Evolutionary conservation across 768 basidiomycete species (phyloP).

Genomic region (Rhodotorula babjevae): DNA sequence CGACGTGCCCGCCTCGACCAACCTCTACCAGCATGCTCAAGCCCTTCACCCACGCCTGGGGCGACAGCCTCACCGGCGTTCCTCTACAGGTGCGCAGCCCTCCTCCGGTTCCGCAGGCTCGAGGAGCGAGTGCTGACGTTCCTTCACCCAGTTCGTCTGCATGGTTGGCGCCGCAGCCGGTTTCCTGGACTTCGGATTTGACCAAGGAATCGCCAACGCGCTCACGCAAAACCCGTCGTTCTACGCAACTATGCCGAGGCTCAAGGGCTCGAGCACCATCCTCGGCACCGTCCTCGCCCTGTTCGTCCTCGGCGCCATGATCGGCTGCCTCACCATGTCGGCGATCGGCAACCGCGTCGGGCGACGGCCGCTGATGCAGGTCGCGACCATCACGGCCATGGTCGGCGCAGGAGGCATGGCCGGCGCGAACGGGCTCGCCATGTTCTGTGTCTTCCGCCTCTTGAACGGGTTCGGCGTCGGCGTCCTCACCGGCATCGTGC

Average conservation of each 20-base stretch:
- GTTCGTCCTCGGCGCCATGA: constrained; percentile 34
- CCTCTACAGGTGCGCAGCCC: constrained; percentile 19
- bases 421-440: constrained; percentile 28
- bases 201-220: constrained; percentile 35
- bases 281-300: constrained; percentile 28
- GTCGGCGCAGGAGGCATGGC: constrained; percentile 31
- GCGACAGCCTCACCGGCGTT: background rate
- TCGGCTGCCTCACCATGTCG: constrained; percentile 26
- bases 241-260: background rate
- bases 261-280: background rate
- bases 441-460: constrained; percentile 35
- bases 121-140: background rate
- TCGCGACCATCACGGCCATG: constrained; percentile 14
- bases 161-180: constrained; percentile 13
- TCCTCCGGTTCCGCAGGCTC: background rate
- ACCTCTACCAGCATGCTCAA: background rate
- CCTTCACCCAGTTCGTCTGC: background rate
- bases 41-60: background rate
- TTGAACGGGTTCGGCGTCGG: constrained; percentile 42
- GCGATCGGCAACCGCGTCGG: constrained; percentile 32
- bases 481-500: constrained; percentile 37
- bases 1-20: background rate
- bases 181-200: constrained; percentile 15
- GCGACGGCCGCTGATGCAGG: constrained; percentile 20
- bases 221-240: constrained; percentile 23